Evolutionary conservation across 1,139 yeast species (phyloP), one percentile per base, ranked within the genome.

Genomic region (Lodderomyces jiufengensis): DNA sequence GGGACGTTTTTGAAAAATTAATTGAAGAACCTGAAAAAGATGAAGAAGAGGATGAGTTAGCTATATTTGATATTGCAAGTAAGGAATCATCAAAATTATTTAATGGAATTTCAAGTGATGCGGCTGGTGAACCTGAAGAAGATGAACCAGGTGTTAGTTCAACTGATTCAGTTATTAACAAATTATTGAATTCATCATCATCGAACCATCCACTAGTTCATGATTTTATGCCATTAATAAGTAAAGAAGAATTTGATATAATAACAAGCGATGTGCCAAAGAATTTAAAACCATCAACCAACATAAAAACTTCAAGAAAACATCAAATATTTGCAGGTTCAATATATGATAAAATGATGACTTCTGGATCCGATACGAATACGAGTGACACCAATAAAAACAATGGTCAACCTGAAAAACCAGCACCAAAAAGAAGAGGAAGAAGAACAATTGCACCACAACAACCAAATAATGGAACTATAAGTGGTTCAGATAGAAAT

Each of bases 361-460:
- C 72, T 1, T 63, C 71, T 2, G 75, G 73, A 0, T 66, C 73
- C 0, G 75, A 70, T 40, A 60, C 72, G 3, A 63, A 62, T 42
- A 51, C 39, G 9, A 43, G 46, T 32, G 48, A 44, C 30, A 32
- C 29, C 29, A 15, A 10, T 5, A 15, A 5, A 43, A 14, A 22
- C 12, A 31, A 39, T n/a, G 44, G 45, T 11, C 36, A 44, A 9
- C 32, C 31, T n/a, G 25, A 24, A 16, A 16, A 9, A 3, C 33
- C 31, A 9, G 23, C 33, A 8, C 26, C 29, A 15, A 29, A 29
- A n/a, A 28, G 36, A 24, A 24, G 32, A 20, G 36, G 36, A 4
- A 24, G 36, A 18, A 26, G 36, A 12, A 32, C 32, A 10, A 18
- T 25, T n/a, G 22, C 31, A 5, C 5, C 22, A 5, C 9, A n/a